Evolutionary conservation across 169 alveolate species (phyloP).

Genomic region (Plasmodium chabaudi): DNA sequence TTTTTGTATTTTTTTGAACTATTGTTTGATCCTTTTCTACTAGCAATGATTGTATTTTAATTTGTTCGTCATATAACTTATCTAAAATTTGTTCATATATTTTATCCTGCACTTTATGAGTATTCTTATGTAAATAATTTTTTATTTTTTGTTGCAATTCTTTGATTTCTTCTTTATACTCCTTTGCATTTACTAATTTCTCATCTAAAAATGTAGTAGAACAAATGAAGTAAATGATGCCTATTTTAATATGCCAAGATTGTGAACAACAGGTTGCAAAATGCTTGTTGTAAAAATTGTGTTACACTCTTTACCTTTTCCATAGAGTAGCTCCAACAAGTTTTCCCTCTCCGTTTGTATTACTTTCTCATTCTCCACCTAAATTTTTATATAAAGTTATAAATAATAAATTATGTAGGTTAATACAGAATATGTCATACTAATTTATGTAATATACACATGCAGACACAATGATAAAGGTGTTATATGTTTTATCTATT

Average conservation of each 20-base stretch:
- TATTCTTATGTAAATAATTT: slow-evolving; percentile 33
- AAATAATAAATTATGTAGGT: too few species aligned
- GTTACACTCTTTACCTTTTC: slow-evolving; percentile 13
- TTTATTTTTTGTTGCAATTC: slow-evolving; percentile 39
- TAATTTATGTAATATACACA: not conserved
- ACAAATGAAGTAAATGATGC: not conserved
- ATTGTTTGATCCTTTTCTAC: slow-evolving; percentile 64
- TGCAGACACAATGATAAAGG: not conserved
- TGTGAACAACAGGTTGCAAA: not conserved
- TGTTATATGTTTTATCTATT: not conserved
- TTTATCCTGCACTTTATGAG: slow-evolving; percentile 43
- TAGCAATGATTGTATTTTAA: slow-evolving; percentile 51
- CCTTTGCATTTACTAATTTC: slow-evolving; percentile 7
- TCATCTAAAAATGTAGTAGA: slow-evolving; percentile 2
- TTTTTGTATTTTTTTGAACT: slow-evolving; percentile 46
- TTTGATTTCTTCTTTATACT: slow-evolving; percentile 56
- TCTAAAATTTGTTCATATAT: slow-evolving; percentile 51
- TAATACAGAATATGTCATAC: too few species aligned
- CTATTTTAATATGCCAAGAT: not conserved
- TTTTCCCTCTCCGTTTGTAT: slow-evolving; percentile 35
- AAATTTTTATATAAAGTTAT: not conserved
- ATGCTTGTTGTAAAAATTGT: not conserved
- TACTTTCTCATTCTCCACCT: slow-evolving; percentile 43
- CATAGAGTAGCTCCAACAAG: slow-evolving; percentile 28
- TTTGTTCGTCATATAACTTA: slow-evolving; percentile 61